These are phyloP conservation scores for Thoreauomyces humboldtii DNA, from an alignment of 192 early-diverging fungal genomes.

Conservation along the genomic window DNA sequence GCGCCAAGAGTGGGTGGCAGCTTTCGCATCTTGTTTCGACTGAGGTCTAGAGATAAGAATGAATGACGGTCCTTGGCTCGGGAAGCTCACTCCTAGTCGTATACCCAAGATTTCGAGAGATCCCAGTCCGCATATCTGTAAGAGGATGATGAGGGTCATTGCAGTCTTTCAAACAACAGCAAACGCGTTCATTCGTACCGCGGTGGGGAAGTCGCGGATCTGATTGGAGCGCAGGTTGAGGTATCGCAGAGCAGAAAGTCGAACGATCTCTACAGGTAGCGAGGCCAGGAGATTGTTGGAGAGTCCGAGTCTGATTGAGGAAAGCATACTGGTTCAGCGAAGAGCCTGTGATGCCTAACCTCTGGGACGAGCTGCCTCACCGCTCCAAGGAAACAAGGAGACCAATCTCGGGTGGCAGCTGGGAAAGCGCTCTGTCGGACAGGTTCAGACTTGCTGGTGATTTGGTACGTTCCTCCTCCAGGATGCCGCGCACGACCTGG, in stretches of 20 bases:
- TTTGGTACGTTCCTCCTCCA: slow-evolving; percentile 17
- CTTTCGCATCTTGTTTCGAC: slow-evolving; percentile 39
- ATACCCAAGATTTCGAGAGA: slow-evolving; percentile 38
- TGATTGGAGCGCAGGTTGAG: slow-evolving; percentile 41
- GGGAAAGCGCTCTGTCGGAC: neutral
- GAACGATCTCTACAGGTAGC: slow-evolving; percentile 25
- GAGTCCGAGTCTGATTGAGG: slow-evolving; percentile 34
- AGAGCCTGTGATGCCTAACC: neutral
- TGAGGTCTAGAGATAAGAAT: slow-evolving; percentile 25
- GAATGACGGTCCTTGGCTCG: too few species aligned
- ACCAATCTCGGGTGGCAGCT: slow-evolving; percentile 14
- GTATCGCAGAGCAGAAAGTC: slow-evolving; percentile 34
- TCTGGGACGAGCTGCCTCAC: neutral
- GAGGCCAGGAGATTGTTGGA: slow-evolving; percentile 36
- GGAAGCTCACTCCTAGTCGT: neutral
- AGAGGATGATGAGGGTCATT: too few species aligned
- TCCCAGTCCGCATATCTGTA: slow-evolving; percentile 27
- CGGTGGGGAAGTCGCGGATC: slow-evolving; percentile 36
- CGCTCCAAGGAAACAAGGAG: neutral
- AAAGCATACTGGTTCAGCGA: neutral
- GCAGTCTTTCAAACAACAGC: too few species aligned
- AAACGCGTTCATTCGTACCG: too few species aligned
- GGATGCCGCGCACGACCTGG: too few species aligned
- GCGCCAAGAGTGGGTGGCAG: slow-evolving; percentile 34
- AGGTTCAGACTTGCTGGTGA: slow-evolving; percentile 11